These are phyloP conservation scores for Clarireedia paspali DNA, from an alignment of 2,329 filamentous ascomycete genomes.

Conservation along the genomic window DNA sequence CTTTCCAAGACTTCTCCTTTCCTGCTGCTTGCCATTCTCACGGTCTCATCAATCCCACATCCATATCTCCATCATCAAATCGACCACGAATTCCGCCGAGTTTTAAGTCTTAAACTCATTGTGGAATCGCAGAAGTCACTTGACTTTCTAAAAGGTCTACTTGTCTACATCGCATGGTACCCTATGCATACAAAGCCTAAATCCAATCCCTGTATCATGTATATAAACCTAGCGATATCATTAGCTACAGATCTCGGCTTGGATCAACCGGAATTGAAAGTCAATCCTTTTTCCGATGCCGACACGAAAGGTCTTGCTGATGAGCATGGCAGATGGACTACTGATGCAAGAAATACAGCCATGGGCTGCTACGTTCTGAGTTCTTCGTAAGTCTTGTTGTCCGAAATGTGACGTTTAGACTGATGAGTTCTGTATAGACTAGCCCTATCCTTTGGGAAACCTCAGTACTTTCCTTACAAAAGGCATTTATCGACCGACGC, in stretches of 20 bases:
- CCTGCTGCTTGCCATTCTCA: conserved; percentile 24
- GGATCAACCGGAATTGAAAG: conserved; percentile 19
- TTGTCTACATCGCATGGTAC: conserved; percentile 53
- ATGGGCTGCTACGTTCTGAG: conserved; percentile 28
- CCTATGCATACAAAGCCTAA: conserved; percentile 25
- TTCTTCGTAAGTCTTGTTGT: conserved; percentile 18
- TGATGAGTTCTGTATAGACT: not conserved
- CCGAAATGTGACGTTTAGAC: not conserved
- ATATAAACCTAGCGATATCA: conserved; percentile 28
- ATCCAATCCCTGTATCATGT: conserved; percentile 25
- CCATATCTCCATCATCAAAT: conserved; percentile 23
- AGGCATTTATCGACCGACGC: conserved; percentile 17
- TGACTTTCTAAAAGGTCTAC: conserved; percentile 49
- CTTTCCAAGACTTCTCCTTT: conserved; percentile 24
- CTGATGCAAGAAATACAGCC: conserved; percentile 22
- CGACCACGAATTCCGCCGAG: conserved; percentile 24
- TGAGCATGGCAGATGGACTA: conserved; percentile 14
- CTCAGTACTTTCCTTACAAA: conserved; percentile 20
- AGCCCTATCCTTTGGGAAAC: conserved; percentile 22
- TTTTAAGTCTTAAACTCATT: conserved; percentile 32
- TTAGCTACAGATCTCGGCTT: conserved; percentile 29
- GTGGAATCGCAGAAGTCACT: conserved; percentile 49
- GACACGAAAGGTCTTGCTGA: conserved; percentile 16
- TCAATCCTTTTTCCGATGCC: conserved; percentile 15
- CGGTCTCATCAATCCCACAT: conserved; percentile 19